These are phyloP conservation scores for Sapria himalayana DNA, from an alignment of 345 rosid species.

Conservation along the genomic window DNA sequence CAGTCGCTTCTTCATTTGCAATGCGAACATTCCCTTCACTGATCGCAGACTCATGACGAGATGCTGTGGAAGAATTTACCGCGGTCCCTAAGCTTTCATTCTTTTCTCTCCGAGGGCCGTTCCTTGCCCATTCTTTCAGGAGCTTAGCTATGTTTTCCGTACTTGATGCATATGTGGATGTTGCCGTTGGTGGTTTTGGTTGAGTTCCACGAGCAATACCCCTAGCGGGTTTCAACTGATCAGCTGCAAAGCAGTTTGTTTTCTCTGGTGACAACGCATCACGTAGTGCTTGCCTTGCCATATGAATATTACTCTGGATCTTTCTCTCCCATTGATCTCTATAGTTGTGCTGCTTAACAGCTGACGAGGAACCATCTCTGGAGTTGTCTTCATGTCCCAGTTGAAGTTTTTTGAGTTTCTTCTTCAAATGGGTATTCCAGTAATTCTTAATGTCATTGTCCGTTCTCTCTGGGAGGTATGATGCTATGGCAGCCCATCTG, in stretches of 20 bases:
- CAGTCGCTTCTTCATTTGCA: constrained; percentile 8
- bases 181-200: constrained; percentile 7
- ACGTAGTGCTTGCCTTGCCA: constrained; percentile 59
- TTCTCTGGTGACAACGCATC: constrained; percentile 60
- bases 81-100: constrained; percentile 9
- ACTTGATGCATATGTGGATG: constrained; percentile 31
- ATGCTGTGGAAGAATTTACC: constrained; percentile 12
- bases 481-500: constrained; percentile 99
- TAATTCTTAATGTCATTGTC: constrained; percentile 87
- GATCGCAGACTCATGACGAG: constrained; percentile 11
- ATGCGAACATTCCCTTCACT: constrained; percentile 15
- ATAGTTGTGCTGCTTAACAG: constrained; percentile 13
- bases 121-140: constrained; percentile 49
- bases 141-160: constrained; percentile 49
- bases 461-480: constrained; percentile 88
- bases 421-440: constrained; percentile 85
- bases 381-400: constrained; percentile 13
- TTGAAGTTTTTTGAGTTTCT: constrained; percentile 50
- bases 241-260: constrained; percentile 9
- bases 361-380: constrained; percentile 18
- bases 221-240: constrained; percentile 7
- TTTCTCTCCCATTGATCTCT: constrained; percentile 76
- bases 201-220: constrained; percentile 6
- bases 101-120: constrained; percentile 12
- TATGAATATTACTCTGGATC: constrained; percentile 75